Evolutionary conservation across 805 yeast species (phyloP).

Genomic region (Metschnikowia picachoensis): DNA sequence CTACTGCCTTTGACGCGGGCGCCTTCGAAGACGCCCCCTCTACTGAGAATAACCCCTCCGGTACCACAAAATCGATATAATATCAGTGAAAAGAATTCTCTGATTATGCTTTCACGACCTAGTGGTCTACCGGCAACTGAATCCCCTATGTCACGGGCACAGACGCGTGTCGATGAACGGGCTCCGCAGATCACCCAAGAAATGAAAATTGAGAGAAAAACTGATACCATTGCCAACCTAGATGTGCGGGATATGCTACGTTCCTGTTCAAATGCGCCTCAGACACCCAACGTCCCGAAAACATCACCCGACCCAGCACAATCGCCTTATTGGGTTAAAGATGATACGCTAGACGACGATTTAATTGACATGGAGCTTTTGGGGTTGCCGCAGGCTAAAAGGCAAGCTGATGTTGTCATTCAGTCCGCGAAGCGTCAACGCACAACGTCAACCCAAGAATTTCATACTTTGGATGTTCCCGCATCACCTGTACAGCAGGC

Average conservation of each 20-base stretch:
- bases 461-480: neutral
- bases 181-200: too few species aligned
- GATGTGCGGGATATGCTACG: too few species aligned
- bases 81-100: neutral
- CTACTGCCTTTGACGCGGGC: constrained; percentile 1
- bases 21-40: neutral
- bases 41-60: too few species aligned
- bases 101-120: neutral
- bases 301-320: too few species aligned
- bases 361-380: constrained; percentile 12
- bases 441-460: constrained; percentile 5
- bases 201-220: too few species aligned
- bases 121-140: neutral
- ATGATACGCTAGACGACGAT: neutral
- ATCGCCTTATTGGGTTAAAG: too few species aligned
- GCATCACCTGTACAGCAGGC: neutral
- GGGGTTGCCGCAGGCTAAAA: constrained; percentile 2
- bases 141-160: neutral
- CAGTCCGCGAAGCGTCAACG: constrained; percentile 3
- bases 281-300: too few species aligned
- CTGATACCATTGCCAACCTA: too few species aligned
- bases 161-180: neutral
- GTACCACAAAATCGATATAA: neutral
- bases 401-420: neutral
- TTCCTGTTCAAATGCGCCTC: too few species aligned